phyloP scores from a whole-genome alignment of 495 filamentous ascomycete species.

The Patellaria atrata region DNA sequence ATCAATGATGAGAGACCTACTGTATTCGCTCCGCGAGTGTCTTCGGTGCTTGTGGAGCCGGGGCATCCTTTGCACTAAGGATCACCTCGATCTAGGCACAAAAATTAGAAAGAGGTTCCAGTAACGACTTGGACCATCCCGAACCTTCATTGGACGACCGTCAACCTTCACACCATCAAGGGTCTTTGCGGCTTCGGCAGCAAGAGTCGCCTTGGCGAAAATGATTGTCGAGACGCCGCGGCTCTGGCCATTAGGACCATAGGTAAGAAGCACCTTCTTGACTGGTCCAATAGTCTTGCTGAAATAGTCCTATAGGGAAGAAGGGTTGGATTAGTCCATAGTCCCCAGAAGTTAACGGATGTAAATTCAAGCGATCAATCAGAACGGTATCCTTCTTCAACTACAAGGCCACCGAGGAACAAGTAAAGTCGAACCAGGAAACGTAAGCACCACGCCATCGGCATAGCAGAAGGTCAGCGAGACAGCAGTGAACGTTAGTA shows the following conservation, averaged over 20 bases:
- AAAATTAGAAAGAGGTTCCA: background rate
- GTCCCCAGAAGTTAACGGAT: background rate
- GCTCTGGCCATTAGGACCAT: conserved; percentile 81
- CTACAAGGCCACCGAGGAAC: conserved; percentile 8
- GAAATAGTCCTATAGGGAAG: conserved; percentile 81
- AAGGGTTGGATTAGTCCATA: conserved; percentile 18
- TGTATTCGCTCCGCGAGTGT: conserved; percentile 73
- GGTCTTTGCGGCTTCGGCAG: conserved; percentile 63
- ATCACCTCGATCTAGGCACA: conserved; percentile 68
- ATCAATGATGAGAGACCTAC: conserved; percentile 33
- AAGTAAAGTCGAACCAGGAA: conserved; percentile 12
- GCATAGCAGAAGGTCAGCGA: conserved; percentile 46
- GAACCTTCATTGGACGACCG: conserved; percentile 77
- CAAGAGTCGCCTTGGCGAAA: conserved; percentile 64
- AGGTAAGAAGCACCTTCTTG: conserved; percentile 75
- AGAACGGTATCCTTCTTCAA: conserved; percentile 7
- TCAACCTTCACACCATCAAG: conserved; percentile 83
- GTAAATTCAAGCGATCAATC: background rate
- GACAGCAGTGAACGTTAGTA: conserved; percentile 51
- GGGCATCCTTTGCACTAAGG: conserved; percentile 57
- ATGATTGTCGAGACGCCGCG: conserved; percentile 73
- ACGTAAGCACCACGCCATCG: background rate
- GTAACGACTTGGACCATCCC: background rate
- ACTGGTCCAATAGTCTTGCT: conserved; percentile 72
- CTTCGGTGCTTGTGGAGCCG: conserved; percentile 50